Evolutionary conservation across 2,329 filamentous ascomycete species (phyloP).

Genomic region (Truncatella angustata): DNA sequence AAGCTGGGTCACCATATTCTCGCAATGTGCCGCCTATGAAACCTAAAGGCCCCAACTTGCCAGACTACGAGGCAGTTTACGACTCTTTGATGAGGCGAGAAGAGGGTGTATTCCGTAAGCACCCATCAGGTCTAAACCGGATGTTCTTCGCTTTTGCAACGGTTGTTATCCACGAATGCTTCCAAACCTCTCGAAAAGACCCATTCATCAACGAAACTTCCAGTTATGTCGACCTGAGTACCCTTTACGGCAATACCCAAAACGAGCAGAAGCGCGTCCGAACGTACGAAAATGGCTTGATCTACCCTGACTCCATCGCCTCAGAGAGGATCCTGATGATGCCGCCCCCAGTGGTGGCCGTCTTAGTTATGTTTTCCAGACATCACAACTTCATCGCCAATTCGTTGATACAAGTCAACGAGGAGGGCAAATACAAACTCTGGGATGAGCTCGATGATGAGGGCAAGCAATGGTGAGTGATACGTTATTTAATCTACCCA

Average conservation of each 20-base stretch:
- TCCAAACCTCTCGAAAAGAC: conserved; percentile 38
- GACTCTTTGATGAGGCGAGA: conserved; percentile 42
- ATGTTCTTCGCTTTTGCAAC: conserved; percentile 47
- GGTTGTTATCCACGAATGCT: conserved; percentile 46
- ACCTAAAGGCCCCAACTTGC: conserved; percentile 47
- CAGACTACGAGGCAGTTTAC: conserved; percentile 45
- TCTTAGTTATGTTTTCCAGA: conserved; percentile 41
- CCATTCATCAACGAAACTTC: conserved; percentile 44
- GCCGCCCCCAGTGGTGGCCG: conserved; percentile 42
- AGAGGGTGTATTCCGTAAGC: conserved; percentile 36
- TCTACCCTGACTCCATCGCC: conserved; percentile 42
- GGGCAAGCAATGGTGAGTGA: conserved; percentile 33
- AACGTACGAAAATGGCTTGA: conserved; percentile 39
- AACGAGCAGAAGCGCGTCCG: conserved; percentile 39
- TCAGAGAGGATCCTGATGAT: conserved; percentile 46
- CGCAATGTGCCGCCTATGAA: conserved; percentile 43
- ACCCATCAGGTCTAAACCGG: conserved; percentile 42
- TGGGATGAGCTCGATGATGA: conserved; percentile 36
- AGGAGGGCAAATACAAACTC: conserved; percentile 38
- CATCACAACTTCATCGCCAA: conserved; percentile 43
- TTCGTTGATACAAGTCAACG: conserved; percentile 38
- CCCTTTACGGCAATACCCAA: conserved; percentile 42
- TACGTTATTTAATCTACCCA: conserved; percentile 7
- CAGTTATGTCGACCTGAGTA: conserved; percentile 45
- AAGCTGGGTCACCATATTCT: conserved; percentile 45